phyloP scores from a whole-genome alignment of 2,329 filamentous ascomycete genomes.

The Alternaria burnsii region DNA sequence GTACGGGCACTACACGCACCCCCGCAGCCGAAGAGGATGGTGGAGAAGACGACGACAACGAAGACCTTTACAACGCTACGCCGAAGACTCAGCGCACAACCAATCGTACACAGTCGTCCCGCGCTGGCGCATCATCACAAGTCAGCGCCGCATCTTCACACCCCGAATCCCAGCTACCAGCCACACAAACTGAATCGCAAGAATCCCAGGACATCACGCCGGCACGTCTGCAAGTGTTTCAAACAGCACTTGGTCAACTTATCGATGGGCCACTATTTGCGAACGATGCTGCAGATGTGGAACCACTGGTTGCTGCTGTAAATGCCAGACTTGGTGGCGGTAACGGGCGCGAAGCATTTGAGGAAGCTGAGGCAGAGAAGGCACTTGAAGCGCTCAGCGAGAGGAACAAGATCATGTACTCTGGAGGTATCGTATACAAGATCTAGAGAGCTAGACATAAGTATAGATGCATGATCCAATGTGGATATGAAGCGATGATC shows the following conservation, averaged over 20 bases:
- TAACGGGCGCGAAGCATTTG: constrained; percentile 68
- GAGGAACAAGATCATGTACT: constrained; percentile 84
- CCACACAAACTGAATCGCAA: constrained; percentile 59
- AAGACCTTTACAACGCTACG: constrained; percentile 64
- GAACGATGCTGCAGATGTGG: constrained; percentile 81
- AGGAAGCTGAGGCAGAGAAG: constrained; percentile 74
- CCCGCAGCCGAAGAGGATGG: constrained; percentile 48
- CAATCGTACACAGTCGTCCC: constrained; percentile 38
- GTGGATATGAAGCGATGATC: background rate
- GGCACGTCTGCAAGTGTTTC: constrained; percentile 76
- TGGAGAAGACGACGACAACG: constrained; percentile 62
- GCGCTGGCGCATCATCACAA: constrained; percentile 59
- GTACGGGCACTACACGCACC: constrained; percentile 38
- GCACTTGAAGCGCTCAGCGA: constrained; percentile 83
- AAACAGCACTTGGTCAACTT: constrained; percentile 80
- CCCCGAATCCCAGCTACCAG: constrained; percentile 74
- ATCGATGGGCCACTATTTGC: constrained; percentile 85
- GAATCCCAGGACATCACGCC: constrained; percentile 63
- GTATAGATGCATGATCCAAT: background rate
- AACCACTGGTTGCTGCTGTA: constrained; percentile 78
- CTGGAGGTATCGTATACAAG: constrained; percentile 61
- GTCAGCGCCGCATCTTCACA: constrained; percentile 81
- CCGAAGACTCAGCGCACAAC: constrained; percentile 58
- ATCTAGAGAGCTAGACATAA: constrained; percentile 31
- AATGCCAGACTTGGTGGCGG: constrained; percentile 74